Conservation (phyloP, 2,329 filamentous ascomycete species). For the Trichoderma afroharzianum region DNA sequence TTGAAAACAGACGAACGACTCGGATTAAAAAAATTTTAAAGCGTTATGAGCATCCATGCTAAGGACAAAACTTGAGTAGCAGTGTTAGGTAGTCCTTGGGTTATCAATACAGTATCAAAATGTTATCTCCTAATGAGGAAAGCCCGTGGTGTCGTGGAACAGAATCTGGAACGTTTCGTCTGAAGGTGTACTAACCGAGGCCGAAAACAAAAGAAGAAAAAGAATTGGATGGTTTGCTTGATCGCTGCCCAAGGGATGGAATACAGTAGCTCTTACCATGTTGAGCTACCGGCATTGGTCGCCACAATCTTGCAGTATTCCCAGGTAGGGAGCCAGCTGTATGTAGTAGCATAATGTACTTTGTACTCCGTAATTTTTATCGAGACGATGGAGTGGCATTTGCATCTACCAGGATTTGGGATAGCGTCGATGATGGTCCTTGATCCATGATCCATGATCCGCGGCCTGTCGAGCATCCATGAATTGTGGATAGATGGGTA, state of each 20-base stretch:
- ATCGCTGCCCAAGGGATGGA: constrained; percentile 7
- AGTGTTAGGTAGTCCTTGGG: not conserved
- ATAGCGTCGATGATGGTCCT: constrained; percentile 6
- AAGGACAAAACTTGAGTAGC: not conserved
- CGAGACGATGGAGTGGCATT: not conserved
- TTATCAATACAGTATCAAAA: not conserved
- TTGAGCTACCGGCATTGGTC: constrained; percentile 12
- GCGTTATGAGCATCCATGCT: not conserved
- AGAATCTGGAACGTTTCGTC: not conserved
- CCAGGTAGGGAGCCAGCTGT: not conserved
- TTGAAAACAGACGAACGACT: not conserved
- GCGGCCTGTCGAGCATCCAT: not conserved
- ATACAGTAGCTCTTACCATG: not conserved
- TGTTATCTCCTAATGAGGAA: not conserved
- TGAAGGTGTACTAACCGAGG: not conserved
- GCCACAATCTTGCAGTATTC: constrained; percentile 1
- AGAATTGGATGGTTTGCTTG: not conserved
- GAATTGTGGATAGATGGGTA: not conserved
- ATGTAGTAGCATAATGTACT: not conserved
- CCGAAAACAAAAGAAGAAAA: not conserved
- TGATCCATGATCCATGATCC: constrained; percentile 5
- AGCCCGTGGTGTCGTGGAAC: not conserved
- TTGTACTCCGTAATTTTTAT: not conserved
- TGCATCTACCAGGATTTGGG: not conserved
- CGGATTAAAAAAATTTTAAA: not conserved